Conservation (phyloP, 148 eudicot species). For the Amaranthus palmeri region DNA sequence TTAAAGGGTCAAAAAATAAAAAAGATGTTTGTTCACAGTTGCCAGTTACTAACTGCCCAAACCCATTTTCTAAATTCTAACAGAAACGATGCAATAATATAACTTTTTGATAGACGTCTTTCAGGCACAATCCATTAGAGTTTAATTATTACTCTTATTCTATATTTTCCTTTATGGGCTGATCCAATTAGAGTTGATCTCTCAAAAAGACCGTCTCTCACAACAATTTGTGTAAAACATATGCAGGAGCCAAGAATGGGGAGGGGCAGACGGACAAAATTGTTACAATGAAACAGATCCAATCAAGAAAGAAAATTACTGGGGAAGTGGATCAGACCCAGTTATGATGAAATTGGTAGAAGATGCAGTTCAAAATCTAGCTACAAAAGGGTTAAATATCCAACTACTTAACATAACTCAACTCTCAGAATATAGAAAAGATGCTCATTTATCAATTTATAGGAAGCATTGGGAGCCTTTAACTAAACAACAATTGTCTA, state of each 20-base stretch:
- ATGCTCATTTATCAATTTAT: constrained; percentile 40
- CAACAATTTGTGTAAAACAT: too few species aligned
- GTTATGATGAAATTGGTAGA: constrained; percentile 57
- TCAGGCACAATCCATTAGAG: too few species aligned
- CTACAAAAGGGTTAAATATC: constrained; percentile 45
- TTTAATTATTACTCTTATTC: too few species aligned
- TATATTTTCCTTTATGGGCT: too few species aligned
- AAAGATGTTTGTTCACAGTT: too few species aligned
- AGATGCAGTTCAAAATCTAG: constrained; percentile 33
- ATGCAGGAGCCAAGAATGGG: constrained; percentile 82
- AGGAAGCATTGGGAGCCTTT: constrained; percentile 29
- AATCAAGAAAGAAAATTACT: constrained; percentile 42
- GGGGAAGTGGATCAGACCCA: constrained; percentile 59
- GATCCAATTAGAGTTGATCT: too few species aligned
- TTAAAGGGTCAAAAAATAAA: too few species aligned
- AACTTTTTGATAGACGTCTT: too few species aligned
- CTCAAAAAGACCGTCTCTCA: too few species aligned
- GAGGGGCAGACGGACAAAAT: constrained; percentile 36
- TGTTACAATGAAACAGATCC: constrained; percentile 72
- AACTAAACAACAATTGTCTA: constrained; percentile 28
- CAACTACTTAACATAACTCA: constrained; percentile 73
- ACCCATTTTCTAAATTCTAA: too few species aligned
- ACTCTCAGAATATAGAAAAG: constrained; percentile 80
- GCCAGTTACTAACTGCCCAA: too few species aligned
- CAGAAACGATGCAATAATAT: too few species aligned